Percentiles rank a stretch among this genome's conserved stretches.
Conservation (phyloP, 768 basidiomycete genomes). For the Boletus tomentosulus region DNA sequence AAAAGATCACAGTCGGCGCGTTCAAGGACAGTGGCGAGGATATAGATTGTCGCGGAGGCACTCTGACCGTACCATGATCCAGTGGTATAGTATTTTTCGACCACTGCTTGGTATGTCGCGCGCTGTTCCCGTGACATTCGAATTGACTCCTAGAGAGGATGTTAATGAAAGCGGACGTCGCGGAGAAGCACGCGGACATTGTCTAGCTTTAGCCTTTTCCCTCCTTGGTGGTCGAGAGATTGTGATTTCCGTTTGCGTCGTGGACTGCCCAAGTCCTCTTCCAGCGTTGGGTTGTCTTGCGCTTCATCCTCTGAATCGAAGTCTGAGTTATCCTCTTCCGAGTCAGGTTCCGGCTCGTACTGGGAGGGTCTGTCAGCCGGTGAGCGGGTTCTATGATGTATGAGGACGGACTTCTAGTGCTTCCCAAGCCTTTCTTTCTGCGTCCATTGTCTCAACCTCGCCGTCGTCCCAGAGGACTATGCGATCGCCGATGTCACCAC, state of each 20-base stretch:
- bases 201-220: slow-evolving; percentile 59
- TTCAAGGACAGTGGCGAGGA: slow-evolving; percentile 86
- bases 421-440: slow-evolving; percentile 82
- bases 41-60: slow-evolving; percentile 83
- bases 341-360: slow-evolving; percentile 77
- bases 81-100: slow-evolving; percentile 79
- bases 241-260: slow-evolving; percentile 48
- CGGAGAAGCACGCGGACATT: slow-evolving; percentile 32
- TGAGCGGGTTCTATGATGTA: not conserved
- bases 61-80: slow-evolving; percentile 90
- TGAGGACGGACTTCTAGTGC: slow-evolving; percentile 61
- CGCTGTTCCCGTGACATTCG: slow-evolving; percentile 71
- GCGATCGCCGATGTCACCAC: slow-evolving; percentile 60
- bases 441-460: slow-evolving; percentile 60
- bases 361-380: slow-evolving; percentile 27
- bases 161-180: not conserved
- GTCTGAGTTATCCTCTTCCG: slow-evolving; percentile 53
- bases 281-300: slow-evolving; percentile 38
- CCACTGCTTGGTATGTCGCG: slow-evolving; percentile 51
- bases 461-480: slow-evolving; percentile 95
- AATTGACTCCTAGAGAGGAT: slow-evolving; percentile 38
- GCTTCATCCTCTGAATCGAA: slow-evolving; percentile 41
- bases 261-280: slow-evolving; percentile 39
- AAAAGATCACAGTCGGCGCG: slow-evolving; percentile 90
- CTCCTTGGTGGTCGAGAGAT: slow-evolving; percentile 35